These are phyloP conservation scores for Trichoderma orchidacearum DNA, from an alignment of 495 filamentous ascomycete species.

Conservation along the genomic window DNA sequence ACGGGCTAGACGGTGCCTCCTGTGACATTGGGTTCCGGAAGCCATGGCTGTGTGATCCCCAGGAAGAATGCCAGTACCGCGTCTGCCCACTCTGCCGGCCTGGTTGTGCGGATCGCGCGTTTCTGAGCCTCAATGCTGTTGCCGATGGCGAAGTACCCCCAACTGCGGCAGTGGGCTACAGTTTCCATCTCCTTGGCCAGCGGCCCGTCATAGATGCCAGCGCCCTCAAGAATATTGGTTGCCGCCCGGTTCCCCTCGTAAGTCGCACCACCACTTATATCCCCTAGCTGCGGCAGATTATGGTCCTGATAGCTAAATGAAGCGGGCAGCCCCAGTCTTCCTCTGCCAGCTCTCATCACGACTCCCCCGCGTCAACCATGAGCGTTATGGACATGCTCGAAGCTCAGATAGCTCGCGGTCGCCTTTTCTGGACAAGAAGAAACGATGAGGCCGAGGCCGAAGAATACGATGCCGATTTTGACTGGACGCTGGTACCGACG, in stretches of 20 bases:
- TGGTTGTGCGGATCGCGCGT: conserved; percentile 27
- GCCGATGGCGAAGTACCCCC: conserved; percentile 27
- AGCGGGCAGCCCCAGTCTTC: conserved; percentile 2
- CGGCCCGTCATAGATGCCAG: conserved; percentile 18
- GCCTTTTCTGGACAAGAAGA: neutral
- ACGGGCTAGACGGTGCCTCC: neutral
- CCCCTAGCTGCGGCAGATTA: neutral
- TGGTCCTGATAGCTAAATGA: conserved; percentile 6
- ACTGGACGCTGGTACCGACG: neutral
- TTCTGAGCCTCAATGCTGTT: conserved; percentile 34
- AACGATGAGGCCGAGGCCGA: neutral
- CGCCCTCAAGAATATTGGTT: conserved; percentile 20
- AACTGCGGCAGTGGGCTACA: conserved; percentile 25
- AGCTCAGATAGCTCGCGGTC: neutral
- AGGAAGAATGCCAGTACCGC: conserved; percentile 33
- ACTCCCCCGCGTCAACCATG: neutral
- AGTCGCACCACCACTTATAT: conserved; percentile 3
- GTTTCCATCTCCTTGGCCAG: conserved; percentile 16
- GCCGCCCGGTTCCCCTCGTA: conserved; percentile 21
- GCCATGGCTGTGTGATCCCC: neutral
- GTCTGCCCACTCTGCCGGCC: conserved; percentile 38
- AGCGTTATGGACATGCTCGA: neutral
- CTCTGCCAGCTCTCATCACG: neutral
- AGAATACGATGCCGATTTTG: neutral
- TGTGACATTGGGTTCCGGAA: conserved; percentile 22